Evolutionary conservation across 2,329 filamentous ascomycete genomes (phyloP).

Genomic region (Massarina eburnea): DNA sequence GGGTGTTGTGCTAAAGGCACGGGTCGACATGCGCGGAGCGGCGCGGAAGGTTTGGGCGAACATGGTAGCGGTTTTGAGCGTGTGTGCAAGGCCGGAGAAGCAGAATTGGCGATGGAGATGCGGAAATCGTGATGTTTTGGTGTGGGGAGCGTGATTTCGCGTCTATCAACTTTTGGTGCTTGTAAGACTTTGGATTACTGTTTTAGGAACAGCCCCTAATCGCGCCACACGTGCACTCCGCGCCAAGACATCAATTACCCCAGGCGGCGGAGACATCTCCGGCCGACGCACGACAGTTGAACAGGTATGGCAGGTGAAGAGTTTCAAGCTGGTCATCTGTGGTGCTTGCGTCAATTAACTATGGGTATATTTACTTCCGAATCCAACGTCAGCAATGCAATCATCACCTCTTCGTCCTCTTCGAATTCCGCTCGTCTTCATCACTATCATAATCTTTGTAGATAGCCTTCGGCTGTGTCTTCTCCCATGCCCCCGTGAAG

Average conservation of each 20-base stretch:
- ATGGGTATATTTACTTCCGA: conserved; percentile 13
- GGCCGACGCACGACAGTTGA: too few relatives aligned
- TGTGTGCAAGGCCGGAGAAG: background rate
- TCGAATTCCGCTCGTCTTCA: conserved; percentile 72
- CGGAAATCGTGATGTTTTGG: conserved; percentile 10
- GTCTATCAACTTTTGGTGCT: conserved; percentile 6
- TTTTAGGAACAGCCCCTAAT: conserved; percentile 6
- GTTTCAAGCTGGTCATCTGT: background rate
- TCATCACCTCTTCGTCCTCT: conserved; percentile 43
- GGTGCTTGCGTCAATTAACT: conserved; percentile 2
- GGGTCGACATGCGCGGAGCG: conserved; percentile 57
- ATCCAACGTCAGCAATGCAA: conserved; percentile 19
- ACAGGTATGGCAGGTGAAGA: too few relatives aligned
- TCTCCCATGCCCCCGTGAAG: conserved; percentile 91
- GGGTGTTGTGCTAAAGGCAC: conserved; percentile 74
- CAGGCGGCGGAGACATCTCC: background rate
- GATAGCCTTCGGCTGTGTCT: conserved; percentile 88
- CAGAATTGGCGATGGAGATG: conserved; percentile 1
- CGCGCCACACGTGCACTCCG: conserved; percentile 6
- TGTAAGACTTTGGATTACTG: conserved; percentile 4
- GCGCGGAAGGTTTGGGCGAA: conserved; percentile 48
- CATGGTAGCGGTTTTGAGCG: conserved; percentile 16
- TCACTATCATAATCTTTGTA: conserved; percentile 89
- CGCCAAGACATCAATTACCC: background rate
- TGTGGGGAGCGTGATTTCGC: background rate